phyloP scores from a whole-genome alignment of 805 yeast genomes.

The Yamadazyma endophytica region DNA sequence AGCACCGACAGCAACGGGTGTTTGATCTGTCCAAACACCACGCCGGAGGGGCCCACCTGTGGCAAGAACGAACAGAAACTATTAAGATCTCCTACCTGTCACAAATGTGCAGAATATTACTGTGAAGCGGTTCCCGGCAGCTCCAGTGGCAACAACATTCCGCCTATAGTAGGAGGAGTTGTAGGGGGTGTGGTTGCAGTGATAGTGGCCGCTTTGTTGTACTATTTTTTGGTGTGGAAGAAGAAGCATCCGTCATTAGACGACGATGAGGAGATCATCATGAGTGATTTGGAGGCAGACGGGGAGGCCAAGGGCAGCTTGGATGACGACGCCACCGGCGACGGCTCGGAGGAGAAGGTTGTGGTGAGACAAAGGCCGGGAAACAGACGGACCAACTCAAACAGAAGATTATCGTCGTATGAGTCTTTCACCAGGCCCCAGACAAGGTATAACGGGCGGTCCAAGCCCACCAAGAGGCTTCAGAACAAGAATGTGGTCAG shows the following conservation, averaged over 20 bases:
- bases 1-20: slow-evolving; percentile 26
- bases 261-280: slow-evolving; percentile 22
- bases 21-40: slow-evolving; percentile 26
- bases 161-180: slow-evolving; percentile 41
- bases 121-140: slow-evolving; percentile 20
- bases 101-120: slow-evolving; percentile 19
- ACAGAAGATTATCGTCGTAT: slow-evolving; percentile 33
- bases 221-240: slow-evolving; percentile 25
- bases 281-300: slow-evolving; percentile 14
- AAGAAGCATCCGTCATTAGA: slow-evolving; percentile 26
- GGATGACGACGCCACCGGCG: slow-evolving; percentile 15
- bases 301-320: slow-evolving; percentile 15
- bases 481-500: slow-evolving; percentile 10
- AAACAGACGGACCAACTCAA: slow-evolving; percentile 4
- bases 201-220: slow-evolving; percentile 21
- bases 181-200: slow-evolving; percentile 33
- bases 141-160: slow-evolving; percentile 14
- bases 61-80: slow-evolving; percentile 18
- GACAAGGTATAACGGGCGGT: slow-evolving; percentile 12
- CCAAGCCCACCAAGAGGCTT: slow-evolving; percentile 15
- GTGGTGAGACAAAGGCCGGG: slow-evolving; percentile 1
- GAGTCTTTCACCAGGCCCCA: slow-evolving; percentile 43
- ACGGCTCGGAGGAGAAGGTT: slow-evolving; percentile 5
- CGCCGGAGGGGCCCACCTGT: slow-evolving; percentile 25
- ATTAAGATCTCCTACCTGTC: slow-evolving; percentile 19